Evolutionary conservation across 1,284 basidiomycete genomes (phyloP), one percentile per base, ranked within the genome.

Genomic region (Blastosporella zonata): DNA sequence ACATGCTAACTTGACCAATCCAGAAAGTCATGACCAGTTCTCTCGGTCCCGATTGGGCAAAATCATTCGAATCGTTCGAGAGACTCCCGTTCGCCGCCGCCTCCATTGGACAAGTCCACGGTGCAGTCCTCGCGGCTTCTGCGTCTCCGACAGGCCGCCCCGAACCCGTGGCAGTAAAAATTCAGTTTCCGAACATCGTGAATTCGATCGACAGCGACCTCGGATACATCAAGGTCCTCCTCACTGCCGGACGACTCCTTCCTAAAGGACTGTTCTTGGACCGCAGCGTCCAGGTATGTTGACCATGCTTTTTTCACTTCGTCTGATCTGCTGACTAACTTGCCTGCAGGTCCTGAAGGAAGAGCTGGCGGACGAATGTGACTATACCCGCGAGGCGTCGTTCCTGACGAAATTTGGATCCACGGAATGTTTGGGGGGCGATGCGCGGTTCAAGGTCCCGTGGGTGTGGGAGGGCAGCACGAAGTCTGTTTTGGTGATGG

Each of bases 51-150:
- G 75, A 86, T 13, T 98, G 94, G 94, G 65, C 73, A 10, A 64
- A 76, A 20, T 70, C 80, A 34, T 99, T 98, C 63, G 63, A 69
- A 2, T 74, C 79, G 0, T 98, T 98, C 64, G 82, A 90, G 50
- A 82, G 90, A 6, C 76, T 91, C 0, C 97, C 97, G 0, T 92
- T 99, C 59, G 96, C 96, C 0, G 92, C 95, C 0, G 97, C 96
- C 0, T 97, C 94, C 2, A 98, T 99, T 33, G 97, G 96, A 0
- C 97, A 99, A 66, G 96, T 99, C 0, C 97, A 99, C 62, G 73
- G 68, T 0, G 96, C 90, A 0, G 73, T 81, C 1, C 77, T 97
- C 10, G 63, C 75, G 0, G 47, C 66, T 5, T 52, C 58, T 2
- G 59, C 55, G 12, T 71, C 69, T 1, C 65, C 70, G 8, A 84